Base-by-base conservation (phyloP, 108 stramenopile genomes). In the Cyclotella atomus region DNA sequence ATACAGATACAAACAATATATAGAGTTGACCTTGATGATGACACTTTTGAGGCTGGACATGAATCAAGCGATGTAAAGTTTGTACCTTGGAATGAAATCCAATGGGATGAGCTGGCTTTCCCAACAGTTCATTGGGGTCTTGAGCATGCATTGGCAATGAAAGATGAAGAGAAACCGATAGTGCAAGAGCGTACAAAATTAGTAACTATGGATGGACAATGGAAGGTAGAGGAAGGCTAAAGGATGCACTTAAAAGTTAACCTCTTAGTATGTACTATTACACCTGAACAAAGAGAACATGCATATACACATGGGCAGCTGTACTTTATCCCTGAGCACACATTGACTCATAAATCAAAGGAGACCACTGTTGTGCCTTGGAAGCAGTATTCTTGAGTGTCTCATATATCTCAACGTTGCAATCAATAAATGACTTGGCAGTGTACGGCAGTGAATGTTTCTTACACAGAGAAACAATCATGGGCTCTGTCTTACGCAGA, bases 401-500 rank as follows among this genome's bases (percentile, higher is more conserved):
- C 54, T 75, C 25, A 28, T 63, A 64, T 25, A 81, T 68, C 7
- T 81, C 80, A 54, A 75, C 12, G 66, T 90, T 91, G 46, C 85
- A 81, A 49, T 89, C 77, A 29, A 85, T 47, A 53, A 95, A 96
- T 29, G 83, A 36, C 57, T 78, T 71, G 56, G 80, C 55, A 9
- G 90, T 68, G 70, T 96, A 96, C 0, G 61, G 65, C 19, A 97
- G 56, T 3, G 76, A 81, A 59, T 94, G 86, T 68, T 96, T 89
- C 44, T 85, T 81, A 65, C 91, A 96, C 29, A 97, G 65, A 4
- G 79, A 78, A 19, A 64, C 70, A 35, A 97, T 87, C 23, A 90
- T 61, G 8, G 79, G 70, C 44, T 84, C 85, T 2, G 83, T 86
- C 50, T 65, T 88, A 29, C 95, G 83, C 21, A 97, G 82, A 73